phyloP scores from a whole-genome alignment of 2,329 filamentous ascomycete genomes.

The Monosporascus sp. region DNA sequence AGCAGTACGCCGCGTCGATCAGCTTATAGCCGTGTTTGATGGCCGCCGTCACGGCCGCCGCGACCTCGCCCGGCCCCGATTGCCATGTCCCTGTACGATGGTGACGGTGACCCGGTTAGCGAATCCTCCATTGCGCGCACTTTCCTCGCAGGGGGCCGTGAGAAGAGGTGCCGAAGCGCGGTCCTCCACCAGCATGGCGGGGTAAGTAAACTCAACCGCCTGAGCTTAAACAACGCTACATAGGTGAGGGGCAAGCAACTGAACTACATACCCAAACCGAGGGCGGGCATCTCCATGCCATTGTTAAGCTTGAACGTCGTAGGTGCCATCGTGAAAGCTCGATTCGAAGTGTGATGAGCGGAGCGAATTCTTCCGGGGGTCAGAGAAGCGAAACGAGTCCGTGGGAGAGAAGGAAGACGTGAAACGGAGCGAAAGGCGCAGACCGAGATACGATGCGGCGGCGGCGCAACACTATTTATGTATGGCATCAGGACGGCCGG shows the following conservation, averaged over 20 bases:
- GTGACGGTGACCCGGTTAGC: neutral
- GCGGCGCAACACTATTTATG: slow-evolving; percentile 1
- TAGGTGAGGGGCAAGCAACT: slow-evolving; percentile 2
- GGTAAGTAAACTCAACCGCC: too few species aligned
- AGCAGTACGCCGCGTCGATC: slow-evolving; percentile 71
- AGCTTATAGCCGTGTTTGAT: slow-evolving; percentile 53
- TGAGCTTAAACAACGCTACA: too few species aligned
- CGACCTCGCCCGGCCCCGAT: slow-evolving; percentile 53
- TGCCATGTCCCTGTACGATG: slow-evolving; percentile 57
- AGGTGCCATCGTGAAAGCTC: slow-evolving; percentile 42
- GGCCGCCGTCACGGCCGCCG: slow-evolving; percentile 53
- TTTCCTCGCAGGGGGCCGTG: too few species aligned
- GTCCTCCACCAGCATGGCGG: too few species aligned
- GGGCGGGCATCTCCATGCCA: slow-evolving; percentile 56
- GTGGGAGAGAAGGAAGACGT: neutral
- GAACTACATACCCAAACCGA: slow-evolving; percentile 52
- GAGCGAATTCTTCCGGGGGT: neutral
- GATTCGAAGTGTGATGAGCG: neutral
- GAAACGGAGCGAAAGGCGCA: neutral
- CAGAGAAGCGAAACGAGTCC: neutral
- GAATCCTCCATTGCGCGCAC: neutral
- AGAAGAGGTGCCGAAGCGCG: too few species aligned
- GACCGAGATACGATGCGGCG: neutral
- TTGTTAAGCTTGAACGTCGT: slow-evolving; percentile 61
- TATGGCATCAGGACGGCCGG: neutral